phyloP scores from a whole-genome alignment of 129 eudicot genomes.

The Flaveria linearis region DNA sequence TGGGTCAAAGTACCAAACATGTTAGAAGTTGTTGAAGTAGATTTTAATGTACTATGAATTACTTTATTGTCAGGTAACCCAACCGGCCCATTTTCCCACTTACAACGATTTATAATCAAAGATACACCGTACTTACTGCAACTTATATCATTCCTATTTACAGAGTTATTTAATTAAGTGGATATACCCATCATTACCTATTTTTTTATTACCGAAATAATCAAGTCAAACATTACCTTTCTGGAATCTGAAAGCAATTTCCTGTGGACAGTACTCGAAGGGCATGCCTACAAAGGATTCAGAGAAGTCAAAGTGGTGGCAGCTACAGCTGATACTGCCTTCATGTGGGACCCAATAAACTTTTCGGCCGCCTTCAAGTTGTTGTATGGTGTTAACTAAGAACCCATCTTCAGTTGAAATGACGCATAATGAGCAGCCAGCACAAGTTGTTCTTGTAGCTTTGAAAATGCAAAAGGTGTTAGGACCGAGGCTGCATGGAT shows the following conservation, averaged over 20 bases:
- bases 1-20: too few relatives aligned
- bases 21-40: neutral
- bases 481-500: constrained; percentile 89
- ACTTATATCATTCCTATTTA: neutral
- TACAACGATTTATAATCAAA: neutral
- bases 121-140: neutral
- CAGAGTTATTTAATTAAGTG: neutral
- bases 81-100: neutral
- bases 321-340: constrained; percentile 85
- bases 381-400: constrained; percentile 86
- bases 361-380: constrained; percentile 85
- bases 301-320: constrained; percentile 90
- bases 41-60: neutral
- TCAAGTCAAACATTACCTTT: constrained; percentile 36
- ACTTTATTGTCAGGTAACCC: neutral
- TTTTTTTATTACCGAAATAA: neutral
- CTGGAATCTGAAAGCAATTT: constrained; percentile 96
- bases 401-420: constrained; percentile 82
- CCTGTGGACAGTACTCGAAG: constrained; percentile 91
- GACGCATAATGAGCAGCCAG: constrained; percentile 98
- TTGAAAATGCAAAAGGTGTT: constrained; percentile 91
- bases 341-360: constrained; percentile 91
- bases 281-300: constrained; percentile 90
- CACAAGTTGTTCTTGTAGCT: constrained; percentile 96
- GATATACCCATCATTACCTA: neutral